Percentiles rank a stretch among this genome's conserved stretches.
Evolutionary conservation across 768 basidiomycete genomes (phyloP).

Genomic region (Pholiota molesta): DNA sequence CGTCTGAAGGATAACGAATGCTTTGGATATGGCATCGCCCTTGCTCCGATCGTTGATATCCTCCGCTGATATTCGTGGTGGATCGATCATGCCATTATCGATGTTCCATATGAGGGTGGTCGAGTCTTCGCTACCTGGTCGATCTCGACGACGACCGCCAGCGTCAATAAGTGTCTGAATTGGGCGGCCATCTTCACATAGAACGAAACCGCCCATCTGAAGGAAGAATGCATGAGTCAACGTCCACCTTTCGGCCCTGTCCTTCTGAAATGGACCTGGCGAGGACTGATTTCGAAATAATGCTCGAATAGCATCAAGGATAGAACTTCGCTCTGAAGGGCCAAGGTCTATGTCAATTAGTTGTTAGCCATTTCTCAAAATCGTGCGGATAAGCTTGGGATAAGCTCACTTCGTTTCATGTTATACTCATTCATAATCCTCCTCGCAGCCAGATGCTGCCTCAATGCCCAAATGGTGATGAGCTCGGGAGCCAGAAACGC

Average conservation of each 20-base stretch:
- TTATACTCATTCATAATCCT: conserved; percentile 13
- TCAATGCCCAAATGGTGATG: conserved; percentile 21
- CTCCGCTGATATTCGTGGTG: conserved; percentile 19
- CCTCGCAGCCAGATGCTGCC: conserved; percentile 20
- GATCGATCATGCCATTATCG: conserved; percentile 14
- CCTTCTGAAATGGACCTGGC: too few species aligned
- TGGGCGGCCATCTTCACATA: conserved; percentile 22
- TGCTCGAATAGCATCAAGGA: too few species aligned
- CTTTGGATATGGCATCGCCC: conserved; percentile 36
- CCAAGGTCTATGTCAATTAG: too few species aligned
- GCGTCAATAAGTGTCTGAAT: background rate
- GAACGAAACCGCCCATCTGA: conserved; percentile 23
- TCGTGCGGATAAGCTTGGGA: too few species aligned
- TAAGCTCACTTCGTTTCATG: background rate
- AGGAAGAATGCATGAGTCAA: conserved; percentile 20
- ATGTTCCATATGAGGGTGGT: conserved; percentile 4
- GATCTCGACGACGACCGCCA: background rate
- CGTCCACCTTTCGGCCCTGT: conserved; percentile 8
- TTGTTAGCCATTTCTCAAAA: too few species aligned
- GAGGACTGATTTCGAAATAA: too few species aligned
- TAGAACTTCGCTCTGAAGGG: too few species aligned
- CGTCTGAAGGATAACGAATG: conserved; percentile 33
- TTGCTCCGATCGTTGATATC: conserved; percentile 32
- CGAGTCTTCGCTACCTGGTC: background rate
- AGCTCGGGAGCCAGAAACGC: conserved; percentile 10